phyloP scores from a whole-genome alignment of 2,329 filamentous ascomycete genomes.

The Penicillium sp. region DNA sequence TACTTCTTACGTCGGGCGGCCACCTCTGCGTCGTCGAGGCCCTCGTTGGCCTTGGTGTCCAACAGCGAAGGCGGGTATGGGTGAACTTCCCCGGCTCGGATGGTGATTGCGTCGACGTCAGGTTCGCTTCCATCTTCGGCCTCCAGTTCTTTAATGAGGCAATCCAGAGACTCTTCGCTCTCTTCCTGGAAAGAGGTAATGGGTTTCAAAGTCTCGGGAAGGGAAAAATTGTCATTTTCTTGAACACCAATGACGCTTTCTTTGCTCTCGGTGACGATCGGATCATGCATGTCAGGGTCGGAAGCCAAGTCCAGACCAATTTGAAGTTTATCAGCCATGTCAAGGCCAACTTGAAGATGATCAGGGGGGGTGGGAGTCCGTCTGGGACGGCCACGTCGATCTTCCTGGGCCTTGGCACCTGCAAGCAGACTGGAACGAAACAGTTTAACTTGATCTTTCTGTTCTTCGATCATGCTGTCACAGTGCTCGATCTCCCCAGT shows the following conservation, averaged over 20 bases:
- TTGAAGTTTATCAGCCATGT: not conserved
- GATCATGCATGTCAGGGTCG: not conserved
- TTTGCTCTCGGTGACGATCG: not conserved
- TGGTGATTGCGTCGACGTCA: conserved; percentile 60
- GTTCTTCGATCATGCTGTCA: not conserved
- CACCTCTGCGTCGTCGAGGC: conserved; percentile 73
- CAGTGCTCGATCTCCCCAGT: not conserved
- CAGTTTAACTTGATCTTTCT: not conserved
- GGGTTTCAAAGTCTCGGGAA: not conserved
- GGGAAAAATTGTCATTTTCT: not conserved
- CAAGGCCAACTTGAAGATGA: not conserved
- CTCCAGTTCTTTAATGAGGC: conserved; percentile 83
- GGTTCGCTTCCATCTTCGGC: conserved; percentile 71
- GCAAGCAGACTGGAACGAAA: conserved; percentile 2
- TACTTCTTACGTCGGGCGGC: conserved; percentile 64
- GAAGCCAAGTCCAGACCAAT: not conserved
- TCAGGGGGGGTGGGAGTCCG: not conserved
- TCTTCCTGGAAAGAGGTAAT: not conserved
- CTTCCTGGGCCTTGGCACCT: not conserved
- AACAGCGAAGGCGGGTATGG: conserved; percentile 72
- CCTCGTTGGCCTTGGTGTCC: conserved; percentile 69
- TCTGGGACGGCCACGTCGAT: not conserved
- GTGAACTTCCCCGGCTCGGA: conserved; percentile 54
- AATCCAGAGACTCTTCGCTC: conserved; percentile 77
- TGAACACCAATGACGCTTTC: not conserved